Evolutionary conservation across 345 rosid genomes (phyloP).

Genomic region (Murraya koenigii): DNA sequence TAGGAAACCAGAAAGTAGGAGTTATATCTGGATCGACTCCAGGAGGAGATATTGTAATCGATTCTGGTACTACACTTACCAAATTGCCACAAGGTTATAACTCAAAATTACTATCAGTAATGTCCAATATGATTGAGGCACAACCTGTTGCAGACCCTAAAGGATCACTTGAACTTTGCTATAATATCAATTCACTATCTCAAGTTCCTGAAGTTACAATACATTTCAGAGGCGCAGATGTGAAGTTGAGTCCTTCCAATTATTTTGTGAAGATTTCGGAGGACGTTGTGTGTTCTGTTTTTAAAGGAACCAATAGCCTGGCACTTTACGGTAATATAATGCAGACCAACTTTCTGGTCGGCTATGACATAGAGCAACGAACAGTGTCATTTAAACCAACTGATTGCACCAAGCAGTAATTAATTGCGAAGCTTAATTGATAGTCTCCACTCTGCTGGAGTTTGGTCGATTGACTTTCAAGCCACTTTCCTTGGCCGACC

Average conservation of each 20-base stretch:
- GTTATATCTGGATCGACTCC: slow-evolving; percentile 7
- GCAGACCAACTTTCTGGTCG: slow-evolving; percentile 51
- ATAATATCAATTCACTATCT: slow-evolving; percentile 2
- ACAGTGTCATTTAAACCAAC: slow-evolving; percentile 45
- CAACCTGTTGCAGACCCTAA: slow-evolving; percentile 25
- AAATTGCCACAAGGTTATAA: slow-evolving; percentile 28
- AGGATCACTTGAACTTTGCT: slow-evolving; percentile 34
- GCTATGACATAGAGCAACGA: slow-evolving; percentile 34
- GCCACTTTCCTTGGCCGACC: too few relatives aligned
- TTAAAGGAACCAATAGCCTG: not conserved
- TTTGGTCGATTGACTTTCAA: too few relatives aligned
- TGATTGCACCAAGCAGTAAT: slow-evolving; percentile 33
- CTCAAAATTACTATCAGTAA: slow-evolving; percentile 19
- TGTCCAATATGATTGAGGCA: slow-evolving; percentile 10
- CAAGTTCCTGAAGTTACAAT: slow-evolving; percentile 33
- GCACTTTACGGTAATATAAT: slow-evolving; percentile 46
- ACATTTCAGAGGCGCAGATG: slow-evolving; percentile 44
- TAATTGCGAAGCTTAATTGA: not conserved
- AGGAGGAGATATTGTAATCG: slow-evolving; percentile 52
- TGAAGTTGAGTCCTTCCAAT: slow-evolving; percentile 28
- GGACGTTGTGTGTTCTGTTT: slow-evolving; percentile 34
- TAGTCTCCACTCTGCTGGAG: too few relatives aligned
- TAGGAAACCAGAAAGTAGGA: slow-evolving; percentile 28
- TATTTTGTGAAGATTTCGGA: slow-evolving; percentile 26
- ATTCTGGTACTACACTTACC: slow-evolving; percentile 62